Base-by-base conservation (phyloP, 1,284 basidiomycete genomes). In the Puccinia novopanici region DNA sequence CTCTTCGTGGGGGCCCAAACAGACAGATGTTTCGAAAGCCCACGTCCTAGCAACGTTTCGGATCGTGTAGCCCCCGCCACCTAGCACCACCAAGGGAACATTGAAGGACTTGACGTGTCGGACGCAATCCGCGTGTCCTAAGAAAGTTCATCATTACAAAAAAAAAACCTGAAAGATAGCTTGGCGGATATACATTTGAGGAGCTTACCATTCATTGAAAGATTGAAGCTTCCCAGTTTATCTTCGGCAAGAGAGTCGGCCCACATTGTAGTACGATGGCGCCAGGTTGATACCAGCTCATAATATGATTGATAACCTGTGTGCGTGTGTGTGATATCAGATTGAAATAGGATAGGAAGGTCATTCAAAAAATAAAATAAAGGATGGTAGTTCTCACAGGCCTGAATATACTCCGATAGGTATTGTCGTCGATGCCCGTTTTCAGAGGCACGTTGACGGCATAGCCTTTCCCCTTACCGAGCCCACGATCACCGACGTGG, bases 11-110 rank as follows among this genome's bases (percentile, higher is more conserved):
- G 65, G 55, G 0, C 93, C 95, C 19, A 96, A 89, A 48, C 95
- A 92, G 84, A 96, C 92, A 0, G 94, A 95, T 0, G 97, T 99
- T 86, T 99, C 97, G 87, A 93, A 98, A 27, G 95, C 92, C 96
- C 96, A 99, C 15, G 93, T 91, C 54, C 94, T 89, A 0, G 94
- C 93, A 9, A 98, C 95, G 85, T 99, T 99, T 86, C 86, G 84
- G 50, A 94, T 91, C 0, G 96, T 99, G 86, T 99, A 99, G 0
- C 96, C 96, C 13, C 96, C 97, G 1, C 96, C 96, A 52, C 96
- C 97, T 3, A 99, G 89, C 67, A 97, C 89, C 84, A 99, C 92
- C 65, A 97, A 89, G 0, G 96, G 97, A 19, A 98, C 88, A 83
- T 92, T 91, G 85, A 93, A 92, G 76, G 90, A 89, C 81, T 93